Evolutionary conservation across 2,329 filamentous ascomycete genomes (phyloP).

Genomic region (Phaeosphaeriaceae sp.): DNA sequence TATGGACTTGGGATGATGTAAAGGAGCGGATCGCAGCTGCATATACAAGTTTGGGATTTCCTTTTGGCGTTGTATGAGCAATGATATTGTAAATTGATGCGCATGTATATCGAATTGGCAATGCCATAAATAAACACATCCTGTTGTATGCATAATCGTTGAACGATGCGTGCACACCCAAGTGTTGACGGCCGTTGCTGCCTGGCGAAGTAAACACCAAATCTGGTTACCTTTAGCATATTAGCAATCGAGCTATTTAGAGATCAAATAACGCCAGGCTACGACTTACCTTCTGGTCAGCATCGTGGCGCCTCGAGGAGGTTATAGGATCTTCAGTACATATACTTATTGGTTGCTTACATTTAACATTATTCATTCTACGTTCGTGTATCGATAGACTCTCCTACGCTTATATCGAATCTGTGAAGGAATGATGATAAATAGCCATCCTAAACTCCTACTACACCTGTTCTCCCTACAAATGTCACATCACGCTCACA

Average conservation of each 20-base stretch:
- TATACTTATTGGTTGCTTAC: neutral
- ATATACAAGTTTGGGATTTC: neutral
- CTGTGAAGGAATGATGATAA: neutral
- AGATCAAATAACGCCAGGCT: no score
- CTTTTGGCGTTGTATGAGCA: neutral
- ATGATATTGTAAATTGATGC: neutral
- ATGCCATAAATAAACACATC: no score
- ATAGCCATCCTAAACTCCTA: neutral
- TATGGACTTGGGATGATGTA: neutral
- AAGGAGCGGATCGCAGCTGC: neutral
- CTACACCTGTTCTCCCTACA: neutral
- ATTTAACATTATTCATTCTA: neutral
- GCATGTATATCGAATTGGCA: no score
- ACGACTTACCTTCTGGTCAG: no score
- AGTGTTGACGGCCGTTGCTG: no score
- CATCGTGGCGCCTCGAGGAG: no score
- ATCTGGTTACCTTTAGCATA: no score
- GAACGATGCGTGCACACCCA: no score
- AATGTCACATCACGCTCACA: constrained; percentile 13
- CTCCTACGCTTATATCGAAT: neutral
- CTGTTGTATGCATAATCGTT: no score
- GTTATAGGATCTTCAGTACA: no score
- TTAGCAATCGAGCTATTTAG: no score
- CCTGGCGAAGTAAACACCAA: no score
- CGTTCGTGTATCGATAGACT: neutral